Base-by-base conservation (phyloP, 1,139 yeast genomes). In the Blastobotrys illinoisensis region DNA sequence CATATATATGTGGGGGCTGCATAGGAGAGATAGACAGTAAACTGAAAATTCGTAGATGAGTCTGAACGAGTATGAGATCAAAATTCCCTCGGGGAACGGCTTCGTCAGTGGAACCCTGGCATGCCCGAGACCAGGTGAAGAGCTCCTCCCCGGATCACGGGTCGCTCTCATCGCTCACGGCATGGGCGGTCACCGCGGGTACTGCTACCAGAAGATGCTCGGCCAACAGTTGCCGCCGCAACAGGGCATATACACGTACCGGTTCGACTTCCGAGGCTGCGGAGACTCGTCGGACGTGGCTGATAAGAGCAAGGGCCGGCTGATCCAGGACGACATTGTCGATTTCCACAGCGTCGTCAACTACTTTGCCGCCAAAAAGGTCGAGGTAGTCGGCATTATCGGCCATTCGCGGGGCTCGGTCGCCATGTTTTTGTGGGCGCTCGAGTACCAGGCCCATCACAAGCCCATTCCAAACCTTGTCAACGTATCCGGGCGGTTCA, bases 241-340 rank as follows among this genome's bases (percentile, higher is more conserved):
- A 23, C 69, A 79, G 58, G 95, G 95, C 0, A 73, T 82, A 51
- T 81, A 77, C 67, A 78, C 85, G 1, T 75, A 87, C 51, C 73
- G 97, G 61, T 84, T 90, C 60, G 97, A 91, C 68, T 91, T 91
- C 64, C 75, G 97, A 56, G 88, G 88, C 7, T 85, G 95, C 68
- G 98, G 97, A 1, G 80, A 79, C 56, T 87, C 95, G 2, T 85
- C 80, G 32, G 85, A 80, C 26, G 79, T 78, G 56, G 74, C 67
- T 5, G 74, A 77, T 54, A 65, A 66, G 0, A 50, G 44, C 19
- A 32, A 46, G 6, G 93, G 93, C 0, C 75, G 97, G 55, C 64
- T 64, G 1, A 56, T 59, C 46, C 14, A 48, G 9, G 49, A 58
- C 24, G 47, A 46, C 70, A 75, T 0, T 77, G 81, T 45, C 21